Conservation (phyloP, 768 basidiomycete genomes). For the Boletus subparvulus region DNA sequence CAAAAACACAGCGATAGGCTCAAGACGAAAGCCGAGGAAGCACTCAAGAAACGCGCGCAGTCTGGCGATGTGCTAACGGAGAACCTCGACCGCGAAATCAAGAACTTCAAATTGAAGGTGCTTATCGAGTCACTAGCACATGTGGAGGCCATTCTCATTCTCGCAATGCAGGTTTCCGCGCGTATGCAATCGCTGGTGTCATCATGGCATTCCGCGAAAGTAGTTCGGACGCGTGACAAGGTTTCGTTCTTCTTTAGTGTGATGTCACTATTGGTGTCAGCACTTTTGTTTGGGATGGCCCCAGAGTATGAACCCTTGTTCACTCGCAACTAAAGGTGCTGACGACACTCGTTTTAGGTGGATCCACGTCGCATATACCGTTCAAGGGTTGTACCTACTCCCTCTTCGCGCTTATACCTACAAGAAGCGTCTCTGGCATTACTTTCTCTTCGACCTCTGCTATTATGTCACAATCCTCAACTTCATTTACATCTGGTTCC, state of each 20-base stretch:
- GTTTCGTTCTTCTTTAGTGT: conserved; percentile 93
- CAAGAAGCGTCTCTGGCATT: conserved; percentile 93
- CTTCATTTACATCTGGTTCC: conserved; percentile 87
- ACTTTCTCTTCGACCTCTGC: conserved; percentile 91
- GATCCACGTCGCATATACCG: conserved; percentile 85
- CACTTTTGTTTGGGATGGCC: conserved; percentile 83
- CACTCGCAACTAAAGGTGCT: neutral
- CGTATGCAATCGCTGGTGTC: conserved; percentile 75
- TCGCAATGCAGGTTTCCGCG: conserved; percentile 58
- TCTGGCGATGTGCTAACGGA: conserved; percentile 66
- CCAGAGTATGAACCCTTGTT: conserved; percentile 61
- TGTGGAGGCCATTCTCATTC: conserved; percentile 5
- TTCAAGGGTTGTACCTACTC: conserved; percentile 73
- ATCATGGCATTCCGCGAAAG: conserved; percentile 93
- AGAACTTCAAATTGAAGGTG: conserved; percentile 85
- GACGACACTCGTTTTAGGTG: conserved; percentile 49
- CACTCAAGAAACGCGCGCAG: conserved; percentile 59
- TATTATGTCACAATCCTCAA: conserved; percentile 93
- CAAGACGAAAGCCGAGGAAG: conserved; percentile 78
- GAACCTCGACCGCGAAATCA: conserved; percentile 84
- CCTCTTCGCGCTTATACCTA: conserved; percentile 83
- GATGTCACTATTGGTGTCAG: conserved; percentile 80
- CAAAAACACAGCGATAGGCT: conserved; percentile 85
- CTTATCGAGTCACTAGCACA: neutral
- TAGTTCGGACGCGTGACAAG: conserved; percentile 79